Evolutionary conservation across 2,329 filamentous ascomycete species (phyloP).

Genomic region (Aspergillus oerlinghausenensis): DNA sequence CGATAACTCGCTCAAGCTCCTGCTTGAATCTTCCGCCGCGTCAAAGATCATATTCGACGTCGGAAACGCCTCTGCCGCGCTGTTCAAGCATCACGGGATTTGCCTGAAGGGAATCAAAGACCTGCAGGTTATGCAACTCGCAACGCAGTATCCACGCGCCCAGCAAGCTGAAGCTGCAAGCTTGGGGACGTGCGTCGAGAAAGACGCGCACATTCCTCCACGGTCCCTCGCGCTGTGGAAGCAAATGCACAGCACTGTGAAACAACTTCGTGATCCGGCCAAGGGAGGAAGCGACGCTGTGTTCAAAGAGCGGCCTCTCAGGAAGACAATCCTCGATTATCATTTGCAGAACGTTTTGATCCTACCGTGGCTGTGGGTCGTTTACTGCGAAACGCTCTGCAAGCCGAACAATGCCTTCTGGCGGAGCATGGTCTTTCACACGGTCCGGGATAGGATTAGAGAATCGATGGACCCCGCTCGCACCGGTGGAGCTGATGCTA

Average conservation of each 20-base stretch:
- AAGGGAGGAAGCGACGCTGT: slow-evolving; percentile 45
- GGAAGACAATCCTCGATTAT: slow-evolving; percentile 38
- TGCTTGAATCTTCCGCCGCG: slow-evolving; percentile 44
- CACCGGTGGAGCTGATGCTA: not conserved
- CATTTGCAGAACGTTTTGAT: slow-evolving; percentile 44
- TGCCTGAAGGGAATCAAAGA: slow-evolving; percentile 45
- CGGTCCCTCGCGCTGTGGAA: not conserved
- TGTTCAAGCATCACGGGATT: slow-evolving; percentile 46
- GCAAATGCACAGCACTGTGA: not conserved
- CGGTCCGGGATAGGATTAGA: not conserved
- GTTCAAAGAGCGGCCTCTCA: slow-evolving; percentile 46
- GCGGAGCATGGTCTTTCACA: not conserved
- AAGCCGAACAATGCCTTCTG: not conserved
- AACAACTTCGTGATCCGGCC: slow-evolving; percentile 7
- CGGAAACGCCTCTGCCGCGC: slow-evolving; percentile 54
- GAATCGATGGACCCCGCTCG: not conserved
- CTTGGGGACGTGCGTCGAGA: slow-evolving; percentile 38
- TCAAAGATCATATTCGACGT: slow-evolving; percentile 57
- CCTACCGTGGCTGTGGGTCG: not conserved
- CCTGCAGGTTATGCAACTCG: slow-evolving; percentile 55
- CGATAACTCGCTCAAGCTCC: slow-evolving; percentile 27
- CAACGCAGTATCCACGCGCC: slow-evolving; percentile 18
- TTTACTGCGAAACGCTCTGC: not conserved
- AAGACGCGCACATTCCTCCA: slow-evolving; percentile 9
- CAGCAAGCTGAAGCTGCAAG: slow-evolving; percentile 23